Evolutionary conservation across 768 basidiomycete species (phyloP).

Genomic region (Podaxis mareebaensis): DNA sequence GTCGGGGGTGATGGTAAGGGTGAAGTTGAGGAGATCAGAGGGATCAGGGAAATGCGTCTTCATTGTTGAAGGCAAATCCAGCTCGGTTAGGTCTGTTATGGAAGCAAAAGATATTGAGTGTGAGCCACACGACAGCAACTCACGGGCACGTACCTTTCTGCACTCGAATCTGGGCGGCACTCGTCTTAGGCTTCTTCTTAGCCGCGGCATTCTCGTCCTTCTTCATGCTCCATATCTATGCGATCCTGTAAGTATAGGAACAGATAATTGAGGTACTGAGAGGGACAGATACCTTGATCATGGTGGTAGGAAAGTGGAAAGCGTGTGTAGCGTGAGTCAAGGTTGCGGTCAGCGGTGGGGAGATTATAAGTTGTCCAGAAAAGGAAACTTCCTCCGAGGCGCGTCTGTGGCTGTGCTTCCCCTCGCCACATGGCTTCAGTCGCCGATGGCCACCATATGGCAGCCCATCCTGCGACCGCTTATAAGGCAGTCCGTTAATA

Average conservation of each 20-base stretch:
- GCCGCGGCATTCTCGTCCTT: conserved; percentile 97
- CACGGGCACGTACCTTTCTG: conserved; percentile 79
- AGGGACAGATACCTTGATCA: conserved; percentile 44
- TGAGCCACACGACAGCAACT: background rate
- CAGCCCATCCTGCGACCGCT: background rate
- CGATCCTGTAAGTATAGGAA: conserved; percentile 3
- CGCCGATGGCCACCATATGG: background rate
- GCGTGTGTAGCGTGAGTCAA: conserved; percentile 34
- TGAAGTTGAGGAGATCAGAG: conserved; percentile 94
- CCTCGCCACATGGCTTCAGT: background rate
- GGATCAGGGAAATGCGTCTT: conserved; percentile 93
- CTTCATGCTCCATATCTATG: conserved; percentile 98
- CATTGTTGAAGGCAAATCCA: conserved; percentile 96
- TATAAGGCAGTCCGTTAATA: background rate
- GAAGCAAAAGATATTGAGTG: conserved; percentile 5
- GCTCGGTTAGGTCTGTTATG: conserved; percentile 84
- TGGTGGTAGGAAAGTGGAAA: conserved; percentile 31
- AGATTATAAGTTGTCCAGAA: conserved; percentile 24
- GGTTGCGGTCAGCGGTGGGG: conserved; percentile 29
- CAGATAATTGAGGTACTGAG: background rate
- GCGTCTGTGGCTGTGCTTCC: conserved; percentile 22
- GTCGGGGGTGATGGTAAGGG: conserved; percentile 92
- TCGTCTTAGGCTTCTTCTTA: conserved; percentile 98
- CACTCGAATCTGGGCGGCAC: conserved; percentile 97
- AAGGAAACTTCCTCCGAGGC: conserved; percentile 27